Evolutionary conservation across 2,329 filamentous ascomycete species (phyloP).

Genomic region (Trichoderma arundinaceum): DNA sequence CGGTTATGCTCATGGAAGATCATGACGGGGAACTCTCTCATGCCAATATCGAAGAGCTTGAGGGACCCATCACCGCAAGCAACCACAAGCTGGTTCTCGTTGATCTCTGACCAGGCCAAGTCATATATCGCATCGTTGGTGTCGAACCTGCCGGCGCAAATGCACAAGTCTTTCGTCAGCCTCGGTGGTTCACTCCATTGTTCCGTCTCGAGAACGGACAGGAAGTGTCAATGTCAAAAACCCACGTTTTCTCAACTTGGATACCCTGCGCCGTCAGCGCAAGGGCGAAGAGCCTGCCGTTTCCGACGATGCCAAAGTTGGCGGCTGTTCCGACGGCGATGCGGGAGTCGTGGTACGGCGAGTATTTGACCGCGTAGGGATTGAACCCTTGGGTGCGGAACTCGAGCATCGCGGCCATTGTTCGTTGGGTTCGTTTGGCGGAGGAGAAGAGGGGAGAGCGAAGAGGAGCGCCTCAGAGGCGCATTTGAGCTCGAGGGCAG

Average conservation of each 20-base stretch:
- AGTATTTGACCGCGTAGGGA: slow-evolving; percentile 97
- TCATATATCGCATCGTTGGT: slow-evolving; percentile 98
- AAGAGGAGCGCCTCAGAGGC: slow-evolving; percentile 31
- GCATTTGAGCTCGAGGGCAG: slow-evolving; percentile 33
- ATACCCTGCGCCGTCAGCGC: slow-evolving; percentile 84
- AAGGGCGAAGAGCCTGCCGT: slow-evolving; percentile 86
- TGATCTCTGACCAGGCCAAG: slow-evolving; percentile 90
- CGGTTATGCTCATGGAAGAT: slow-evolving; percentile 93
- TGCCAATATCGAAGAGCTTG: slow-evolving; percentile 87
- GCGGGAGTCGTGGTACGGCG: slow-evolving; percentile 94
- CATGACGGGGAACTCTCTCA: slow-evolving; percentile 84
- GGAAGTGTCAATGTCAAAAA: background rate
- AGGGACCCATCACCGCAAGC: slow-evolving; percentile 93
- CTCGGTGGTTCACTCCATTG: too few species aligned
- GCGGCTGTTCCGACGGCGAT: slow-evolving; percentile 89
- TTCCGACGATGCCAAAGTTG: slow-evolving; percentile 97
- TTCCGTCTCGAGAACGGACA: background rate
- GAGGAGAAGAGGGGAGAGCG: background rate
- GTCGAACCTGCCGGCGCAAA: slow-evolving; percentile 69
- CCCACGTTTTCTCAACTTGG: slow-evolving; percentile 79
- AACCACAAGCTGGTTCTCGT: slow-evolving; percentile 90
- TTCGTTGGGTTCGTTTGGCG: slow-evolving; percentile 13
- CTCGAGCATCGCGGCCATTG: slow-evolving; percentile 78
- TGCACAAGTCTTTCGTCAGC: background rate
- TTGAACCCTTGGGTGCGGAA: slow-evolving; percentile 94